Percentiles rank a stretch among this genome's conserved stretches.
These are phyloP conservation scores for Ascomycota sp. DNA, from an alignment of 2,329 filamentous ascomycete genomes.

Conservation along the genomic window DNA sequence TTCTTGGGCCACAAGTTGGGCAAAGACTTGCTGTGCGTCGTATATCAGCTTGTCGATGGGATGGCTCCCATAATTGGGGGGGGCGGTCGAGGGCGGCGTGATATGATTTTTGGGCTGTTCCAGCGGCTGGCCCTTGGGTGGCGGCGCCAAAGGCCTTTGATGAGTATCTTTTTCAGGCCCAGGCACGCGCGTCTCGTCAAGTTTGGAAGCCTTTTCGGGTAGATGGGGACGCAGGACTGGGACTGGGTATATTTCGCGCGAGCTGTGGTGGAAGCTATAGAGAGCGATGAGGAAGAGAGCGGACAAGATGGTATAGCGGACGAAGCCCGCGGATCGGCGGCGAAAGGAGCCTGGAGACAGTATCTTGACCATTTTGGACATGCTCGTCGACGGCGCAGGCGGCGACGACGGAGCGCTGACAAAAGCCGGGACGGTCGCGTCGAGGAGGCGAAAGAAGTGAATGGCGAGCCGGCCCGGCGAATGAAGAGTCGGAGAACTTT, in stretches of 20 bases:
- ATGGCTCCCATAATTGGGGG: conserved; percentile 9
- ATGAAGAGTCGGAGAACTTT: no score
- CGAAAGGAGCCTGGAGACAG: conserved; percentile 2
- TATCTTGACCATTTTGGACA: conserved; percentile 3
- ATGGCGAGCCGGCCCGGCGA: no score
- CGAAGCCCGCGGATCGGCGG: conserved; percentile 15
- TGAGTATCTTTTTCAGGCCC: no score
- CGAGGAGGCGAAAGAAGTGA: neutral
- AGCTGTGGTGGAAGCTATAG: conserved; percentile 8
- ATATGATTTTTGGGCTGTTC: no score
- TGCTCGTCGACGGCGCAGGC: neutral
- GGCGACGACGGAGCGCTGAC: neutral
- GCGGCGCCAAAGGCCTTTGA: no score
- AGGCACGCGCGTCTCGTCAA: no score
- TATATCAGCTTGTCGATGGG: conserved; percentile 31
- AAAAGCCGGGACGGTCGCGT: neutral
- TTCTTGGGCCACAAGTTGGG: conserved; percentile 17
- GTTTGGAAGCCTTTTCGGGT: no score
- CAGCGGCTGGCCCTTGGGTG: no score
- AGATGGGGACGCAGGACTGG: no score
- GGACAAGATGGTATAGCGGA: conserved; percentile 18
- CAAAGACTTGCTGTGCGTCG: conserved; percentile 19
- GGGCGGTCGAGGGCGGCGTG: no score
- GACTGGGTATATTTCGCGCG: conserved; percentile 3
- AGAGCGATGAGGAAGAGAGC: conserved; percentile 13